These are phyloP conservation scores for Monosporozyma servazzii DNA, from an alignment of 805 yeast species.

Conservation along the genomic window DNA sequence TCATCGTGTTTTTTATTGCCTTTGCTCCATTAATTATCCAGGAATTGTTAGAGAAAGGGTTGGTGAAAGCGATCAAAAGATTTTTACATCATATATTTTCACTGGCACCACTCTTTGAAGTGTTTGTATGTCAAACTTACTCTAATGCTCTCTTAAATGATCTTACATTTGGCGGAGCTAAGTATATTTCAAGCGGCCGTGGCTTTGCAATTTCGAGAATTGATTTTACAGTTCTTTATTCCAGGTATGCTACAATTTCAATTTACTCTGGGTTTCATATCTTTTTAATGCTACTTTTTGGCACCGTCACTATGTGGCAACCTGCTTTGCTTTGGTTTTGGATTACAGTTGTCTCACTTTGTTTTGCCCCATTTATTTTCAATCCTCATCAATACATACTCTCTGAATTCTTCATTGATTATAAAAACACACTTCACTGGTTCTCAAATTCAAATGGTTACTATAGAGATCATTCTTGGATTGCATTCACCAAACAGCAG, in stretches of 20 bases:
- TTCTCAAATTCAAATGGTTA: constrained; percentile 66
- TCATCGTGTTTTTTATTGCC: constrained; percentile 87
- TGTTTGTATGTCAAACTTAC: constrained; percentile 88
- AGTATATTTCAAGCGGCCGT: constrained; percentile 86
- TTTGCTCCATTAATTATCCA: constrained; percentile 83
- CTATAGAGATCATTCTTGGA: constrained; percentile 71
- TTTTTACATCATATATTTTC: constrained; percentile 70
- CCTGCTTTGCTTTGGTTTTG: constrained; percentile 66
- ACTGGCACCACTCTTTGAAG: constrained; percentile 86
- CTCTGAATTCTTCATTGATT: constrained; percentile 62
- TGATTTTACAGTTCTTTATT: constrained; percentile 61
- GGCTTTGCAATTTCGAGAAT: constrained; percentile 84
- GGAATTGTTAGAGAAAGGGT: constrained; percentile 79
- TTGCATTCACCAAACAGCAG: constrained; percentile 58
- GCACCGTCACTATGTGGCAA: constrained; percentile 75
- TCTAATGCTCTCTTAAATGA: constrained; percentile 69
- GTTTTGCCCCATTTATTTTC: constrained; percentile 63
- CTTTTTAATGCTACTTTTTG: constrained; percentile 61
- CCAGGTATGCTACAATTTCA: constrained; percentile 67
- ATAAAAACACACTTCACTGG: constrained; percentile 61
- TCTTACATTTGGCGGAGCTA: constrained; percentile 84
- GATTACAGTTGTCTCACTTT: constrained; percentile 56
- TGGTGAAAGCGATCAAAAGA: constrained; percentile 62
- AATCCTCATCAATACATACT: constrained; percentile 72
- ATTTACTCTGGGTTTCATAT: constrained; percentile 71